A percentile compares a stretch with the other conserved stretches of the same genome.
Conservation (phyloP, 148 eudicot genomes). For the Rhododendron molle region DNA sequence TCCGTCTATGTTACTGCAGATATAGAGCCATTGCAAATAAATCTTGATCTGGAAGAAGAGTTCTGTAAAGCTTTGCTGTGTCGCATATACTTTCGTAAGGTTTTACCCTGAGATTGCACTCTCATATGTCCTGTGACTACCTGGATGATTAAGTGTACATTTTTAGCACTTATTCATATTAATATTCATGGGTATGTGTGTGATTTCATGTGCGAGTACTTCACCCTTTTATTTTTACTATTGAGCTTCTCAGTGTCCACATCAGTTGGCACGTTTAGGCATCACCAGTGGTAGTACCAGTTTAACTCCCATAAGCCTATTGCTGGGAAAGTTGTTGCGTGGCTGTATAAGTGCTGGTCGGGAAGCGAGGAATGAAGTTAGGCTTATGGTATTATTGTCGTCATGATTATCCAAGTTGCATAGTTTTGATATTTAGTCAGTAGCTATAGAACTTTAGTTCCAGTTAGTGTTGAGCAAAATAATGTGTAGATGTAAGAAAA, state of each 20-base stretch:
- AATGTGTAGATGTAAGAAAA: background rate
- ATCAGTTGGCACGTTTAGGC: background rate
- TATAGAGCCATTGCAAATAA: constrained; percentile 73
- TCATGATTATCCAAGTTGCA: background rate
- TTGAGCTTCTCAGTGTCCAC: background rate
- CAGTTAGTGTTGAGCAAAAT: background rate
- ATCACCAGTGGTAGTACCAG: background rate
- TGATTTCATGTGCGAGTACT: background rate
- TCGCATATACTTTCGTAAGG: no score
- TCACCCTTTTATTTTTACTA: background rate
- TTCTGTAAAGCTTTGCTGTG: no score
- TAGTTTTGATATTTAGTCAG: background rate
- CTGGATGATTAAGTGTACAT: no score
- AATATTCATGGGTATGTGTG: background rate
- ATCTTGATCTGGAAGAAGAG: constrained; percentile 82
- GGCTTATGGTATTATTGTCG: background rate
- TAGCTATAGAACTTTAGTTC: background rate
- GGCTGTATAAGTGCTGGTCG: background rate
- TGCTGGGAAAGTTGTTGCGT: background rate
- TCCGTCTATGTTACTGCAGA: constrained; percentile 44
- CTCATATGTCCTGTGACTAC: no score
- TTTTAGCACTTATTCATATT: background rate
- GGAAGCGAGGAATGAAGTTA: background rate
- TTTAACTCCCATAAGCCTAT: background rate
- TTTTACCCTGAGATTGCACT: no score